Percentiles rank a stretch among this genome's conserved stretches.
Evolutionary conservation across 805 yeast genomes (phyloP).

Genomic region (Priceomyces fermenticarens): DNA sequence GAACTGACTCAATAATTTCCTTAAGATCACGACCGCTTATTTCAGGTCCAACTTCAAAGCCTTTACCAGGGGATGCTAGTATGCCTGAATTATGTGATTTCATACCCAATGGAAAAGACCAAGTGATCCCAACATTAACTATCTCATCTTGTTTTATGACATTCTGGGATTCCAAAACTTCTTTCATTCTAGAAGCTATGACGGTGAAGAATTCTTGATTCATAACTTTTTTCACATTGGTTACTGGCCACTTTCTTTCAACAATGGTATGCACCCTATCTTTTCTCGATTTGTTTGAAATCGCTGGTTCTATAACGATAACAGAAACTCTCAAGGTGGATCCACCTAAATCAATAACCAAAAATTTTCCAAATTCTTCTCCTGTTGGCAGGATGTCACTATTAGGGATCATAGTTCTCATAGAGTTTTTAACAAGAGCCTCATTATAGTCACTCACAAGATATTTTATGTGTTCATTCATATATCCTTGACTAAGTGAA

Average conservation of each 20-base stretch:
- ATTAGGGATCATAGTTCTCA: constrained; percentile 40
- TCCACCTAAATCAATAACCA: constrained; percentile 57
- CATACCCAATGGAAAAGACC: constrained; percentile 55
- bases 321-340: constrained; percentile 48
- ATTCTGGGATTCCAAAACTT: constrained; percentile 22
- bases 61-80: constrained; percentile 59
- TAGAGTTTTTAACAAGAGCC: constrained; percentile 23
- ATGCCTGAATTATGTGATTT: constrained; percentile 40
- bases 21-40: constrained; percentile 38
- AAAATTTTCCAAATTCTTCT: constrained; percentile 33
- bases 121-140: constrained; percentile 46
- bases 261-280: constrained; percentile 24
- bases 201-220: constrained; percentile 40
- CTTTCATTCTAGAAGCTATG: constrained; percentile 34
- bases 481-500: constrained; percentile 5
- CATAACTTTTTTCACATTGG: constrained; percentile 37
- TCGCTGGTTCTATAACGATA: constrained; percentile 25
- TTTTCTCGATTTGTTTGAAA: constrained; percentile 10
- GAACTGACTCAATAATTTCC: constrained; percentile 34
- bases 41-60: constrained; percentile 47
- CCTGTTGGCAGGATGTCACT: constrained; percentile 38
- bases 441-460: constrained; percentile 26
- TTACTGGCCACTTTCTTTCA: constrained; percentile 38
- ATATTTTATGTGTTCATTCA: constrained; percentile 14
- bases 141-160: constrained; percentile 6